A percentile compares a stretch with the other conserved stretches of the same genome.
Evolutionary conservation across 2,329 filamentous ascomycete genomes (phyloP).

Genomic region (Zymoseptoria crescenta): DNA sequence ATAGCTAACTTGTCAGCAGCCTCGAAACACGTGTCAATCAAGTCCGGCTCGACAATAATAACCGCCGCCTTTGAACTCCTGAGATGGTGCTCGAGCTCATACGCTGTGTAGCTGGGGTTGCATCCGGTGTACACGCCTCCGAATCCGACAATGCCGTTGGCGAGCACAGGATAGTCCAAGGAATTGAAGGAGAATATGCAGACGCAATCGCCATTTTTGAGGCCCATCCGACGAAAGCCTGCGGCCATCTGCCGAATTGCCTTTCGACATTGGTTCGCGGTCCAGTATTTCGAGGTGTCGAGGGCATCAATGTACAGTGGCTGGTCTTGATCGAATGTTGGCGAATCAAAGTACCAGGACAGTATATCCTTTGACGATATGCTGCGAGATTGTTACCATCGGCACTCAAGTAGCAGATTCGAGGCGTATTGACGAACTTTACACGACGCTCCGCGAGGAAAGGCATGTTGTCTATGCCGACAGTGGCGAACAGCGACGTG

Average conservation of each 20-base stretch:
- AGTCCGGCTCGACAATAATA: conserved; percentile 26
- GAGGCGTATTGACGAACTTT: too few species aligned
- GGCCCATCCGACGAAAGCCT: conserved; percentile 40
- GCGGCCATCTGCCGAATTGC: conserved; percentile 43
- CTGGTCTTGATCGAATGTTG: conserved; percentile 39
- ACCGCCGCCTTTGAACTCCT: conserved; percentile 20
- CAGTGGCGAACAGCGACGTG: too few species aligned
- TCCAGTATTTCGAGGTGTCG: conserved; percentile 26
- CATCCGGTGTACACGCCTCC: conserved; percentile 29
- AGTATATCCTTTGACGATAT: conserved; percentile 44
- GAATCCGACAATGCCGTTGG: conserved; percentile 20
- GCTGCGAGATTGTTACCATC: background rate
- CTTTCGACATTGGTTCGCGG: conserved; percentile 36
- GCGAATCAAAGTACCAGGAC: conserved; percentile 46
- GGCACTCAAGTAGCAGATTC: background rate
- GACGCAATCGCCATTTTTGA: conserved; percentile 44
- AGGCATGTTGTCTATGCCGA: too few species aligned
- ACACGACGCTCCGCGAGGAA: too few species aligned
- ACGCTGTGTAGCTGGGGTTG: conserved; percentile 28
- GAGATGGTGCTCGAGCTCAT: conserved; percentile 26
- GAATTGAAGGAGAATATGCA: conserved; percentile 44
- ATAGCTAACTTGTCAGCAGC: conserved; percentile 26
- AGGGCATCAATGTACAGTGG: conserved; percentile 45
- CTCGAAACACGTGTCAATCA: conserved; percentile 23
- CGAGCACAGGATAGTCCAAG: conserved; percentile 19